These are phyloP conservation scores for Hypomontagnella submonticulosa DNA, from an alignment of 495 filamentous ascomycete genomes.

Conservation along the genomic window DNA sequence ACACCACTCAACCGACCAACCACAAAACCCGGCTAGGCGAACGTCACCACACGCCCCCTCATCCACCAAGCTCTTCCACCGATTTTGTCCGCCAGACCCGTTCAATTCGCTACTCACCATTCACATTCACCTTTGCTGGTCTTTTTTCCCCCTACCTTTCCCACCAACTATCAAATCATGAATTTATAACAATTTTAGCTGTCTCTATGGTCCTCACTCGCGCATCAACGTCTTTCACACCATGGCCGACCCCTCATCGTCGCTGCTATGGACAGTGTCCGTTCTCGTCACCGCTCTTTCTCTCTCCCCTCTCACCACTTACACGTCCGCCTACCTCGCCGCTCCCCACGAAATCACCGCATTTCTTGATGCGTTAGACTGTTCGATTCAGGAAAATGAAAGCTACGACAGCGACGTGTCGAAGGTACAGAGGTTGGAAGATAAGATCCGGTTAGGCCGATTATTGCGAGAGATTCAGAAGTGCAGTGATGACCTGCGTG, in stretches of 20 bases:
- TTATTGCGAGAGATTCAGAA: slow-evolving; percentile 66
- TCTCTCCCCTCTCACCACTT: slow-evolving; percentile 56
- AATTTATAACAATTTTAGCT: slow-evolving; percentile 23
- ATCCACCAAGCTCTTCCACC: slow-evolving; percentile 14
- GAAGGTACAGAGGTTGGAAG: slow-evolving; percentile 61
- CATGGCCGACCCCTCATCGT: slow-evolving; percentile 54
- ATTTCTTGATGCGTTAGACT: slow-evolving; percentile 63
- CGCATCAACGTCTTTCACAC: slow-evolving; percentile 29
- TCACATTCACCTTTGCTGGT: slow-evolving; percentile 15
- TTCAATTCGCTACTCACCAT: slow-evolving; percentile 30
- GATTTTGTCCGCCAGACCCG: not conserved
- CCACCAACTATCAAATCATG: slow-evolving; percentile 27
- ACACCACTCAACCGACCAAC: slow-evolving; percentile 25
- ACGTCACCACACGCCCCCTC: slow-evolving; percentile 26
- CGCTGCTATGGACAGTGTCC: slow-evolving; percentile 57
- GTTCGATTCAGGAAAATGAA: slow-evolving; percentile 61
- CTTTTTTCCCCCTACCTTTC: too few relatives aligned
- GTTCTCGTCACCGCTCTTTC: slow-evolving; percentile 61
- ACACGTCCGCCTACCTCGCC: slow-evolving; percentile 58
- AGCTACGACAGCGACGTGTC: slow-evolving; percentile 64
- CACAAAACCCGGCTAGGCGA: slow-evolving; percentile 24
- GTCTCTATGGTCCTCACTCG: slow-evolving; percentile 35
- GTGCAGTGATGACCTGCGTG: slow-evolving; percentile 62
- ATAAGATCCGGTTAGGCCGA: slow-evolving; percentile 62
- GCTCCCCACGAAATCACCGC: slow-evolving; percentile 61